Evolutionary conservation across 2,329 filamentous ascomycete species (phyloP).

Genomic region (Bipolaris bicolor): DNA sequence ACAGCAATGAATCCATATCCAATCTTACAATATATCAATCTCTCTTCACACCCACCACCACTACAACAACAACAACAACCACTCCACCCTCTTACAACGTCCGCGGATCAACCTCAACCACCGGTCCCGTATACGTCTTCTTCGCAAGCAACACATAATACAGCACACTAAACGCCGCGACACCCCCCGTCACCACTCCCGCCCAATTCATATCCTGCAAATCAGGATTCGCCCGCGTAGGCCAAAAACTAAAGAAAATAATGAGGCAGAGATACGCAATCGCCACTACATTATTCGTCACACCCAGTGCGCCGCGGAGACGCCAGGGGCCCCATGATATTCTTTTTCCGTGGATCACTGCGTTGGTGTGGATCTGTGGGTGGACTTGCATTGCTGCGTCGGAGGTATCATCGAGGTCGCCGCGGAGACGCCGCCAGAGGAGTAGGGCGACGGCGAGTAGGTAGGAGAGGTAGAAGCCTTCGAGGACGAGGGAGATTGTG

Average conservation of each 20-base stretch:
- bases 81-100: constrained; percentile 13
- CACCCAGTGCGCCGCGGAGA: constrained; percentile 35
- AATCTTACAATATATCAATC: background rate
- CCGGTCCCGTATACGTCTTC: constrained; percentile 42
- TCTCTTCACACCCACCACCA: background rate
- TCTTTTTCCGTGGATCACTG: constrained; percentile 31
- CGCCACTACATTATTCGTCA: constrained; percentile 42
- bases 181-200: constrained; percentile 39
- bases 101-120: constrained; percentile 41
- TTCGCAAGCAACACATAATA: constrained; percentile 42
- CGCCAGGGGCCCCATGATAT: constrained; percentile 46
- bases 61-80: background rate
- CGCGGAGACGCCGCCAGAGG: constrained; percentile 45
- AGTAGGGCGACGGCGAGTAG: constrained; percentile 42
- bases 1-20: too few species aligned
- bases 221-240: constrained; percentile 21
- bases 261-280: constrained; percentile 42
- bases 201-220: constrained; percentile 43
- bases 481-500: constrained; percentile 44
- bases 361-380: background rate
- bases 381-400: too few species aligned
- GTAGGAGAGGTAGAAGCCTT: constrained; percentile 48
- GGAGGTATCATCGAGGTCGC: constrained; percentile 31
- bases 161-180: constrained; percentile 37
- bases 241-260: constrained; percentile 48